phyloP scores from a whole-genome alignment of 768 basidiomycete species.

The Leccinum subgranulosum region DNA sequence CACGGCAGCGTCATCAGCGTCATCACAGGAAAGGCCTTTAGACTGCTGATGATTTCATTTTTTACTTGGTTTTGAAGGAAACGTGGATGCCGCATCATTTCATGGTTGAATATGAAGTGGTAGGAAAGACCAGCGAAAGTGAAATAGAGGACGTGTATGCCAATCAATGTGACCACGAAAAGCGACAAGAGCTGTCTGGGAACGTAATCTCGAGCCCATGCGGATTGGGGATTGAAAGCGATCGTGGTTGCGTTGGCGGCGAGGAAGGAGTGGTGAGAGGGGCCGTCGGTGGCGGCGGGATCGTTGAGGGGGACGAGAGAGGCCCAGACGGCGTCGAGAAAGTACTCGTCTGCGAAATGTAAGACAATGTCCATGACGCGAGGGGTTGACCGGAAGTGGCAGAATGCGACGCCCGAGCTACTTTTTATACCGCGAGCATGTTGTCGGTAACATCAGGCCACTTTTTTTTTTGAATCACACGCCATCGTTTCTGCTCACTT shows the following conservation, averaged over 20 bases:
- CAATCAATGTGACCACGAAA: slow-evolving; percentile 65
- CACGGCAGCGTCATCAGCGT: slow-evolving; percentile 84
- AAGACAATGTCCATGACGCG: slow-evolving; percentile 78
- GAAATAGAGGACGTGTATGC: slow-evolving; percentile 87
- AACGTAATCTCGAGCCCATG: slow-evolving; percentile 83
- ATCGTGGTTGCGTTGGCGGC: slow-evolving; percentile 39
- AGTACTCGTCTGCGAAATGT: slow-evolving; percentile 58
- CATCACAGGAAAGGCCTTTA: slow-evolving; percentile 82
- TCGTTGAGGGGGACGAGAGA: slow-evolving; percentile 57
- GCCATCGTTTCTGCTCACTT: not conserved
- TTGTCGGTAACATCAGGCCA: slow-evolving; percentile 27
- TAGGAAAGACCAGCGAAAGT: slow-evolving; percentile 84
- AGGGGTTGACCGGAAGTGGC: not conserved
- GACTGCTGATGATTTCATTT: slow-evolving; percentile 70
- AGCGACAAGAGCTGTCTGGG: slow-evolving; percentile 78
- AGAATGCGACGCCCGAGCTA: not conserved
- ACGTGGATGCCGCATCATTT: slow-evolving; percentile 92
- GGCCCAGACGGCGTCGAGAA: slow-evolving; percentile 81
- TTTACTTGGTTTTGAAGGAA: slow-evolving; percentile 87
- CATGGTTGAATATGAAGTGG: slow-evolving; percentile 85
- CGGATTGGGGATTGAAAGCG: slow-evolving; percentile 47
- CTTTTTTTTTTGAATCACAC: slow-evolving; percentile 29
- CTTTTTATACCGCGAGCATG: slow-evolving; percentile 22
- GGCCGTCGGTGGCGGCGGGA: slow-evolving; percentile 41
- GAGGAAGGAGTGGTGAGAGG: slow-evolving; percentile 17